Evolutionary conservation across 148 eudicot species (phyloP).

Genomic region (Amaranthus palmeri): DNA sequence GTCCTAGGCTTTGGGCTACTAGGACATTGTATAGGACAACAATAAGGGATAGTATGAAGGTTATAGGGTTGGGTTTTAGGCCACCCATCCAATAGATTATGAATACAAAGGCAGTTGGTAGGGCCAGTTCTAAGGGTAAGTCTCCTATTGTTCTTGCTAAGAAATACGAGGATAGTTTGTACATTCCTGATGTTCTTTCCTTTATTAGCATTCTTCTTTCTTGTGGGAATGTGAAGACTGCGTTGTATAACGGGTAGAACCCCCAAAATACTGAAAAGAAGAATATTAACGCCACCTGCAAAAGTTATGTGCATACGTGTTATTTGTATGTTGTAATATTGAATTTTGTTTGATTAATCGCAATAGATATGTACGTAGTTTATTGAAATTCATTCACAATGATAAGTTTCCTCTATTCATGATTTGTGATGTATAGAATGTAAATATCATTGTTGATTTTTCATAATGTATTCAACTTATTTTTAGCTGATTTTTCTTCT

Average conservation of each 20-base stretch:
- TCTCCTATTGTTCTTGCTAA: conserved; percentile 85
- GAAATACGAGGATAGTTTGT: conserved; percentile 92
- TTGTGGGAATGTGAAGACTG: conserved; percentile 96
- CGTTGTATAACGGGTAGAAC: conserved; percentile 93
- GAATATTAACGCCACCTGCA: conserved; percentile 92
- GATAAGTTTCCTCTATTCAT: no score
- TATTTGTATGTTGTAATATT: no score
- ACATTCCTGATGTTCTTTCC: conserved; percentile 94
- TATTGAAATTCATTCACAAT: no score
- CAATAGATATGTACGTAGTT: no score
- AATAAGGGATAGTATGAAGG: conserved; percentile 69
- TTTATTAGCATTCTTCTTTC: conserved; percentile 81
- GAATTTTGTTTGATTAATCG: no score
- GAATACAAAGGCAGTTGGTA: conserved; percentile 91
- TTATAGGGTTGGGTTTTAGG: conserved; percentile 63
- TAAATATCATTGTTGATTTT: no score
- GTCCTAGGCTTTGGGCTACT: conserved; percentile 86
- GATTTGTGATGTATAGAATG: no score
- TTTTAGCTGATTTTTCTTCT: no score
- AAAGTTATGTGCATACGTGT: no score
- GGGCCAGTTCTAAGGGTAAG: conserved; percentile 83
- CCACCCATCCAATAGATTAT: conserved; percentile 99
- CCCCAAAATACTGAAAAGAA: conserved; percentile 98
- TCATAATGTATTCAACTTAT: no score
- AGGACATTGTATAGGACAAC: conserved; percentile 85